Conservation (phyloP, 441 rosid genomes). For the Syzygium malaccense region DNA sequence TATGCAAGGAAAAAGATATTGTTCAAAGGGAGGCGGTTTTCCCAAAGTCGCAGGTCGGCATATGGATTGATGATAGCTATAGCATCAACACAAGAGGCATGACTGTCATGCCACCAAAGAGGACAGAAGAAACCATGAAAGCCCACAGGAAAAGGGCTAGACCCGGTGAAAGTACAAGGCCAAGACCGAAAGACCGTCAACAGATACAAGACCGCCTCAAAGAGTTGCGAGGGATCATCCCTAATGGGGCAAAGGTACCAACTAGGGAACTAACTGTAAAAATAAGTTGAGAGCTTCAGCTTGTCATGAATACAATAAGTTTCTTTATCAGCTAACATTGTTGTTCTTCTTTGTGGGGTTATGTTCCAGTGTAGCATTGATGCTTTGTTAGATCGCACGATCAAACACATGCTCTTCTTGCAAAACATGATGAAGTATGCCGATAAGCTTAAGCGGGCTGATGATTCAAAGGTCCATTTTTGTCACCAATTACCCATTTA, state of each 20-base stretch:
- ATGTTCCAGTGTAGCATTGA: slow-evolving; percentile 81
- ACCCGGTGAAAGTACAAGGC: slow-evolving; percentile 74
- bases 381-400: slow-evolving; percentile 66
- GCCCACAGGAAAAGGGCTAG: slow-evolving; percentile 59
- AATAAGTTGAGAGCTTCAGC: background rate
- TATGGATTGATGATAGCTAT: slow-evolving; percentile 76
- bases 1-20: slow-evolving; percentile 13
- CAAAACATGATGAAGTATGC: slow-evolving; percentile 72
- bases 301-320: background rate
- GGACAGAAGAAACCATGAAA: slow-evolving; percentile 48
- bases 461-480: slow-evolving; percentile 56
- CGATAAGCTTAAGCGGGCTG: slow-evolving; percentile 60
- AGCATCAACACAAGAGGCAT: slow-evolving; percentile 43
- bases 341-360: background rate
- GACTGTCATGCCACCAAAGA: slow-evolving; percentile 26
- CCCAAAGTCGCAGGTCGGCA: slow-evolving; percentile 41
- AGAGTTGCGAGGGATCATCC: slow-evolving; percentile 82
- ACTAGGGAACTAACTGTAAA: background rate
- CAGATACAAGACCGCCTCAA: slow-evolving; percentile 87
- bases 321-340: background rate
- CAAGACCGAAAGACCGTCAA: slow-evolving; percentile 98
- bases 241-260: slow-evolving; percentile 79
- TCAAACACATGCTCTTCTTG: slow-evolving; percentile 86
- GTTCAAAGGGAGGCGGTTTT: slow-evolving; percentile 16
- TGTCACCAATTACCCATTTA: background rate